These are phyloP conservation scores for Trypanosoma mega DNA, from an alignment of 208 protist species.

Conservation along the genomic window DNA sequence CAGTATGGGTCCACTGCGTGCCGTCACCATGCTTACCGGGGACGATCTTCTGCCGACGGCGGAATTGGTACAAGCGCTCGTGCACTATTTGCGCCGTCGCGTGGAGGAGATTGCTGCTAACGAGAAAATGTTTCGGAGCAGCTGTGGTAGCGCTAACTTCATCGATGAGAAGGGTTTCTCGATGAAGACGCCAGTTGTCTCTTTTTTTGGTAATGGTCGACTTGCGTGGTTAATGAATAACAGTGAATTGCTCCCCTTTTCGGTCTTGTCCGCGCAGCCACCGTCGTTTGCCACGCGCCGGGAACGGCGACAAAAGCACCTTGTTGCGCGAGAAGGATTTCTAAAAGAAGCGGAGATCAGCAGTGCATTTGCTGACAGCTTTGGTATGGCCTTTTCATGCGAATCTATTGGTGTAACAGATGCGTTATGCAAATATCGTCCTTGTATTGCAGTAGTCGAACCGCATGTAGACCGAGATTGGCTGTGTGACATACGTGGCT, in stretches of 20 bases:
- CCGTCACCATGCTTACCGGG: slow-evolving; percentile 41
- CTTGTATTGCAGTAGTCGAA: slow-evolving; percentile 62
- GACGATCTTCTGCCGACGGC: slow-evolving; percentile 50
- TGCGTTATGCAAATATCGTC: slow-evolving; percentile 58
- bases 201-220: slow-evolving; percentile 71
- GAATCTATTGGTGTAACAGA: slow-evolving; percentile 53
- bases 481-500: slow-evolving; percentile 66
- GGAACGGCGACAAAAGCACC: slow-evolving; percentile 23
- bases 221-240: slow-evolving; percentile 61
- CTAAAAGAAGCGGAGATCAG: not conserved
- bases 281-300: slow-evolving; percentile 35
- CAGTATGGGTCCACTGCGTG: slow-evolving; percentile 50
- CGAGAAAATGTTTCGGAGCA: slow-evolving; percentile 29
- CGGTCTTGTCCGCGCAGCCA: slow-evolving; percentile 50
- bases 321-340: slow-evolving; percentile 21
- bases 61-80: slow-evolving; percentile 52
- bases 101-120: slow-evolving; percentile 30
- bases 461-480: slow-evolving; percentile 76
- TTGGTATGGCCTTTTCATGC: slow-evolving; percentile 46
- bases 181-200: slow-evolving; percentile 47
- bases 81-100: slow-evolving; percentile 52
- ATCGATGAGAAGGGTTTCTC: slow-evolving; percentile 25
- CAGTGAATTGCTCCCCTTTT: slow-evolving; percentile 30
- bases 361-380: slow-evolving; percentile 23
- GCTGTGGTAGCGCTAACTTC: not conserved